Conservation (phyloP, 768 basidiomycete species). For the Kwoniella sp. region DNA sequence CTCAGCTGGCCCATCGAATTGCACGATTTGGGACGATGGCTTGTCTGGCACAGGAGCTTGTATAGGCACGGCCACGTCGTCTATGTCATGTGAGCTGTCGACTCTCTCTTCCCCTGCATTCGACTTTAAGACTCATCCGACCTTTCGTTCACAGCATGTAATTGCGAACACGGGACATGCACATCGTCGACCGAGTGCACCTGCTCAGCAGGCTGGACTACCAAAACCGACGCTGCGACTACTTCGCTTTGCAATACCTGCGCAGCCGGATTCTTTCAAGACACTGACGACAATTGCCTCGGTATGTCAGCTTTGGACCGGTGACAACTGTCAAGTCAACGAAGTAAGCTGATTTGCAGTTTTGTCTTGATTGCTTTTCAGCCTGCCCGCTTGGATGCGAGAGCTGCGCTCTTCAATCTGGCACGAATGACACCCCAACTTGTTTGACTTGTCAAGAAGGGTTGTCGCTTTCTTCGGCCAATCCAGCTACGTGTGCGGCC, state of each 20-base stretch:
- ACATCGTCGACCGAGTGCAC: constrained; percentile 34
- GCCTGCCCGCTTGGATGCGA: constrained; percentile 52
- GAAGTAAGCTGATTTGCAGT: neutral
- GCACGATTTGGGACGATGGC: constrained; percentile 50
- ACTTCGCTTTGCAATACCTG: constrained; percentile 40
- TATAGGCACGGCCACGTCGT: constrained; percentile 36
- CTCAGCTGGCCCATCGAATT: constrained; percentile 38
- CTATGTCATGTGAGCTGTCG: constrained; percentile 26
- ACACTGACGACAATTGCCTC: constrained; percentile 34
- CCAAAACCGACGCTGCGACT: constrained; percentile 23
- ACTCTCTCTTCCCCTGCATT: neutral
- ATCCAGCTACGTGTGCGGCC: constrained; percentile 34
- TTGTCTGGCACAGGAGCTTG: constrained; percentile 46
- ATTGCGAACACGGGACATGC: constrained; percentile 50
- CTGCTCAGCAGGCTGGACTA: constrained; percentile 50
- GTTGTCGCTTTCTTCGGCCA: constrained; percentile 26
- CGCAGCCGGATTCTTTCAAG: constrained; percentile 41
- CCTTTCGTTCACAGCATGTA: constrained; percentile 32
- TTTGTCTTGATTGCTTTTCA: constrained; percentile 11
- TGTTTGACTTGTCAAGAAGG: constrained; percentile 33
- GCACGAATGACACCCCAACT: constrained; percentile 24
- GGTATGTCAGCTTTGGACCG: constrained; percentile 36
- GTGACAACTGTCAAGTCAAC: neutral
- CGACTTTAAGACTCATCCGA: neutral
- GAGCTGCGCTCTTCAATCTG: constrained; percentile 34